Evolutionary conservation across 1,284 basidiomycete species (phyloP).

Genomic region (Albatrellus sp.): DNA sequence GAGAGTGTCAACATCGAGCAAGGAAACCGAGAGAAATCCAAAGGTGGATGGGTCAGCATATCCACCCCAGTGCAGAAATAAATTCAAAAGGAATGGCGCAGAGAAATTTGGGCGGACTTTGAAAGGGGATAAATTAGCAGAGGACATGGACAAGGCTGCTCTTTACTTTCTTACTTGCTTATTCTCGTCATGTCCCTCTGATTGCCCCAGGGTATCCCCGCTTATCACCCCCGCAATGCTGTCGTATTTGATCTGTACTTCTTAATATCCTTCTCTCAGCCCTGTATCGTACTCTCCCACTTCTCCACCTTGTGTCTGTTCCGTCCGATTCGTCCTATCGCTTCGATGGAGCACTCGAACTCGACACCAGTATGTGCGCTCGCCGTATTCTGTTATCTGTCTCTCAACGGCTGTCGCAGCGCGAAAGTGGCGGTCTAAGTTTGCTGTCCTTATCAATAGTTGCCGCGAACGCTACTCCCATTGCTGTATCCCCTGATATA

Average conservation of each 20-base stretch:
- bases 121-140: too few relatives aligned
- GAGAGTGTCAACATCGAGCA: too few relatives aligned
- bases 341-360: slow-evolving; percentile 6
- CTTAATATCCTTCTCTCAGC: slow-evolving; percentile 5
- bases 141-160: too few relatives aligned
- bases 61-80: too few relatives aligned
- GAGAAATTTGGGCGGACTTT: too few relatives aligned
- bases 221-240: slow-evolving; percentile 7
- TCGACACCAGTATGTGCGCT: slow-evolving; percentile 5
- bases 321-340: background rate
- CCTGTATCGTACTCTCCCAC: slow-evolving; percentile 9
- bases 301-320: background rate
- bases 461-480: slow-evolving; percentile 36
- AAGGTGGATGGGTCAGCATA: too few relatives aligned
- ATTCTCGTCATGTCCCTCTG: background rate
- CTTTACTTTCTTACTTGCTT: too few relatives aligned
- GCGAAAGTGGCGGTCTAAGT: slow-evolving; percentile 22
- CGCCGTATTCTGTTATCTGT: background rate
- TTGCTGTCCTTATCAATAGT: slow-evolving; percentile 57
- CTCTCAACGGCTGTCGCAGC: slow-evolving; percentile 7
- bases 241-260: slow-evolving; percentile 6
- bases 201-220: background rate
- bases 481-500: slow-evolving; percentile 19
- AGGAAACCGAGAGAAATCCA: too few relatives aligned
- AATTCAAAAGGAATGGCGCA: too few relatives aligned